Evolutionary conservation across 169 alveolate genomes (phyloP).

Genomic region (Plasmodium gallinaceum): DNA sequence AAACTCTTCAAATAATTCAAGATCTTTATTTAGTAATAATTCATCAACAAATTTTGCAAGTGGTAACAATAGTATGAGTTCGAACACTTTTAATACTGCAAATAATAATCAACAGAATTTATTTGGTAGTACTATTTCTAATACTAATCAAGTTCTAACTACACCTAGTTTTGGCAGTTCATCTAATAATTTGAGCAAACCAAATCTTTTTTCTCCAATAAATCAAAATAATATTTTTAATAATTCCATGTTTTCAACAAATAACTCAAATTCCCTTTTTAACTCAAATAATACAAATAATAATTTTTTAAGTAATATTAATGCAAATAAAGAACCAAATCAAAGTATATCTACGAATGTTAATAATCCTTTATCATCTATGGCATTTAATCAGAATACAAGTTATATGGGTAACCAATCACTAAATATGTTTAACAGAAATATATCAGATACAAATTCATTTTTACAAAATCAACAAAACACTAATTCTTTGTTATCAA

Average conservation of each 20-base stretch:
- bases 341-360: not conserved
- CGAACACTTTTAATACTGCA: not conserved
- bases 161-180: not conserved
- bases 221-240: slow-evolving; percentile 18
- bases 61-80: not conserved
- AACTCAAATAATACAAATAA: not conserved
- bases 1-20: not conserved
- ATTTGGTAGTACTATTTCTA: slow-evolving; percentile 8
- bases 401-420: not conserved
- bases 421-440: not conserved
- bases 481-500: not conserved
- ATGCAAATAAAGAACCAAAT: not conserved
- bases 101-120: not conserved
- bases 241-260: not conserved
- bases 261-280: not conserved
- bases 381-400: not conserved
- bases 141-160: not conserved
- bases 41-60: not conserved
- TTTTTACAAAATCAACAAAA: slow-evolving; percentile 3
- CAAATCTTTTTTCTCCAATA: slow-evolving; percentile 24
- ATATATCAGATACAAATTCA: not conserved
- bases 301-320: slow-evolving; percentile 4
- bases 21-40: not conserved
- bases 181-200: not conserved
- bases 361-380: not conserved